Base-by-base conservation (phyloP, 2,329 filamentous ascomycete species). In the Aspergillus neoniger region DNA sequence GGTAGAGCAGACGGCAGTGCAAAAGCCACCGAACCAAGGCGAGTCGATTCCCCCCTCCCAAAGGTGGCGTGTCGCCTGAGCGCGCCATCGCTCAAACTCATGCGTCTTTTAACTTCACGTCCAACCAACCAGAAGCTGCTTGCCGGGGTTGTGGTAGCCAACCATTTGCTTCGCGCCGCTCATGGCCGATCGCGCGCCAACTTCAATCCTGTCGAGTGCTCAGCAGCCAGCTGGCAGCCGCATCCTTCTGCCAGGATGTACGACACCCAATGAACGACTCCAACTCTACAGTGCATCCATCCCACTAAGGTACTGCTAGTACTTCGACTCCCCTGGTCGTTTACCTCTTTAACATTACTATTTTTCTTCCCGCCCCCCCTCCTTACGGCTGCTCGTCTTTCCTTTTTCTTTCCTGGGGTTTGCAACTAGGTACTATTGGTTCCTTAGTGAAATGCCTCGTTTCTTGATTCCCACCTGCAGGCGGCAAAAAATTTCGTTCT, bases 151-250 rank as follows among this genome's bases (percentile, higher is more conserved):
- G 23, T 15, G 28, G 48, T 48, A 59, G 60, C 63, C 65, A 69
- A 67, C 61, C 64, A 67, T 23, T 57, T 58, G 39, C 55, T 63
- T 69, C 64, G 68, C 66, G 68, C 69, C 67, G 70, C 68, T 39
- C 69, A 67, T 70, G 71, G 74, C 70, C 69, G 74, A 76, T 76
- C 73, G 73, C 73, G 73, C 73, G 74, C 70, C 71, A 76, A 75
- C 68, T 68, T 65, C 58, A 55, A 57, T 38, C 64, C 64, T 63
- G 57, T 65, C 44, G 60, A 58, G 56, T 58, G 60, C 59, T 59
- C 62, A 43, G 48, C 59, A 67, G 65, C 66, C 69, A 69, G 65
- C 67, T 70, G 67, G 65, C 69, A 68, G 62, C 63, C 67, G 68
- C 68, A 65, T 55, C 58, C 62, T 65, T 55, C 57, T 56, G 58